Percentiles rank a stretch among this genome's conserved stretches.
Evolutionary conservation across 2,329 filamentous ascomycete genomes (phyloP).

Genomic region (Colletotrichum graminicola): DNA sequence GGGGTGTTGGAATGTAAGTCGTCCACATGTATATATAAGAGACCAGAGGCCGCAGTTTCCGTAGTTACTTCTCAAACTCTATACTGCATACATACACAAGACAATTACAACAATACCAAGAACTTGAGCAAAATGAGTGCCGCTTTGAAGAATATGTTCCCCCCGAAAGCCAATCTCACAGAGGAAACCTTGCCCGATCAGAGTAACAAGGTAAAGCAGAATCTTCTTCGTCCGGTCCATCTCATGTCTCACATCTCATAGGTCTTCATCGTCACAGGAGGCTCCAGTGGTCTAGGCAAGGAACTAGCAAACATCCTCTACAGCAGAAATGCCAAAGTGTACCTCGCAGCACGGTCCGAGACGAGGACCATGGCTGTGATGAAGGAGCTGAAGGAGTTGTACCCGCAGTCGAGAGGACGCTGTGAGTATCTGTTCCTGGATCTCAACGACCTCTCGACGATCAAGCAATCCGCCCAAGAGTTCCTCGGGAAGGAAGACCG

Average conservation of each 20-base stretch:
- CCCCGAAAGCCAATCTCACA: conserved; percentile 8
- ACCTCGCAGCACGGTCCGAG: conserved; percentile 57
- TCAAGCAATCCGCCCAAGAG: conserved; percentile 44
- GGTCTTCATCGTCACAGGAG: conserved; percentile 58
- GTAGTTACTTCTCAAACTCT: not conserved
- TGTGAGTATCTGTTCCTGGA: conserved; percentile 56
- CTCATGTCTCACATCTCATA: not conserved
- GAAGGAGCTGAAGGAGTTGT: conserved; percentile 22
- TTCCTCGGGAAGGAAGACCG: conserved; percentile 46
- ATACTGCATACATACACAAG: no score
- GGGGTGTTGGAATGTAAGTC: not conserved
- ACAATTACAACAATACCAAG: not conserved
- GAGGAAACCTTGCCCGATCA: conserved; percentile 25
- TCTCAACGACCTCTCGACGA: conserved; percentile 45
- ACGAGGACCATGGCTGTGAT: conserved; percentile 9
- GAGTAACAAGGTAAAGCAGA: conserved; percentile 10
- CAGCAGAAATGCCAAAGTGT: conserved; percentile 60
- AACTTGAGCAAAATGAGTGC: not conserved
- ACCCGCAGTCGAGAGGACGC: conserved; percentile 49
- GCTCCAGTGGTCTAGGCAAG: conserved; percentile 52
- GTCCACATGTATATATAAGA: not conserved
- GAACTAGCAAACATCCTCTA: conserved; percentile 64
- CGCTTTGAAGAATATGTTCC: not conserved
- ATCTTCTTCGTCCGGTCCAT: no score
- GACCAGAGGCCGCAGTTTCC: no score